A percentile compares a stretch with the other conserved stretches of the same genome.
These are phyloP conservation scores for Handroanthus guayacan DNA, from an alignment of 257 asterid species.

Conservation along the genomic window DNA sequence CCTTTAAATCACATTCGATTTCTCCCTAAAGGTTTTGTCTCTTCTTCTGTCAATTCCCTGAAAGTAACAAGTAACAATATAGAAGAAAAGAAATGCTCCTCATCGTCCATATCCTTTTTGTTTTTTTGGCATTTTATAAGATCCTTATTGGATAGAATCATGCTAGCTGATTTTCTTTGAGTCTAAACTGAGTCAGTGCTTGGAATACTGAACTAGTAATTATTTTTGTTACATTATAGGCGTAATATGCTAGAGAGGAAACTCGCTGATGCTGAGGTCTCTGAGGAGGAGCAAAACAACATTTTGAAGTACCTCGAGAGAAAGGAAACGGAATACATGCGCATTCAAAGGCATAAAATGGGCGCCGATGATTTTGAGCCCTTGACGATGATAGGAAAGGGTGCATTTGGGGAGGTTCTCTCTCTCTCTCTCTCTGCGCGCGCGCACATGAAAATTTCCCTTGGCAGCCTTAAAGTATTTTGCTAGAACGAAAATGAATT, in stretches of 20 bases:
- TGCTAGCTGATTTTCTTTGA: constrained; percentile 19
- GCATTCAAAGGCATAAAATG: constrained; percentile 87
- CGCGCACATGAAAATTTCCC: no score
- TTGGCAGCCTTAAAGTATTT: background rate
- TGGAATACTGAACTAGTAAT: constrained; percentile 5
- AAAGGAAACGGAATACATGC: constrained; percentile 82
- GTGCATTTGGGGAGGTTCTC: constrained; percentile 82
- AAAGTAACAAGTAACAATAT: background rate
- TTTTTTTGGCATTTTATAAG: background rate
- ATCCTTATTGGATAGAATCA: background rate
- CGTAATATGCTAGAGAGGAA: constrained; percentile 77
- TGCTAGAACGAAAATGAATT: background rate
- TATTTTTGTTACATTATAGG: constrained; percentile 46
- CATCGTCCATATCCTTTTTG: constrained; percentile 5
- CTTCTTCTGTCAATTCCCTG: constrained; percentile 10
- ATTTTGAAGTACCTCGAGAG: constrained; percentile 71
- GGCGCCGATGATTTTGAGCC: constrained; percentile 89
- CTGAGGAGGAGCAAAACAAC: constrained; percentile 80
- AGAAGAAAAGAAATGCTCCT: background rate
- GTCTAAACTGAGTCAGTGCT: background rate
- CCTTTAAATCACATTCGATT: background rate
- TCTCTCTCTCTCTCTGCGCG: constrained; percentile 22
- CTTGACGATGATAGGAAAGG: constrained; percentile 82
- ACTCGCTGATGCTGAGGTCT: constrained; percentile 79
- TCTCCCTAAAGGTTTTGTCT: background rate